Conservation (phyloP, 2,329 filamentous ascomycete genomes). For the Madurella fahalii region DNA sequence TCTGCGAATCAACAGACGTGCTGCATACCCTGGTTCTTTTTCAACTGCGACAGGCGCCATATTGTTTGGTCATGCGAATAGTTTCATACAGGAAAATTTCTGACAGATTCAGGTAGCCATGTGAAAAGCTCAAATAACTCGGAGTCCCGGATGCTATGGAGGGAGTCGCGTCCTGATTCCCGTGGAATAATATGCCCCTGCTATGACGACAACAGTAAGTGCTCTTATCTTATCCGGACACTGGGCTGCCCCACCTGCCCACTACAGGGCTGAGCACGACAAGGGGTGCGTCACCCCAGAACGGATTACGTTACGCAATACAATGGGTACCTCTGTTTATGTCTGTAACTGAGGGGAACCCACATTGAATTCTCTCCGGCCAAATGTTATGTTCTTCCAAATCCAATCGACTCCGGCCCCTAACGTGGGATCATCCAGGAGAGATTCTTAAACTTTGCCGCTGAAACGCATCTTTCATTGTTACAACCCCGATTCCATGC, state of each 20-base stretch:
- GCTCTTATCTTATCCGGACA: not conserved
- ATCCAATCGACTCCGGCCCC: no score
- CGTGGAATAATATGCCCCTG: not conserved
- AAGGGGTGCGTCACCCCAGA: no score
- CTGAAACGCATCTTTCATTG: no score
- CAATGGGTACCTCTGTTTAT: no score
- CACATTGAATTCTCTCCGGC: no score
- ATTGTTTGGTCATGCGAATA: not conserved
- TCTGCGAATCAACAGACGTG: not conserved
- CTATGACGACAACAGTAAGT: not conserved
- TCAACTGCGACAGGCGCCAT: conserved; percentile 14
- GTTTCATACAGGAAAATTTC: not conserved
- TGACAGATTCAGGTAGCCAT: not conserved
- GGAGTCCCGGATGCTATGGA: not conserved
- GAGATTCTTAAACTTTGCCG: no score
- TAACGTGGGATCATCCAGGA: no score
- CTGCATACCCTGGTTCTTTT: conserved; percentile 1
- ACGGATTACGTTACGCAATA: not conserved
- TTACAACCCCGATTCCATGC: no score
- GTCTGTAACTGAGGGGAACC: no score
- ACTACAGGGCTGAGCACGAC: no score
- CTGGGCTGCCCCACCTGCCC: not conserved
- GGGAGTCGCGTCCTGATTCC: not conserved
- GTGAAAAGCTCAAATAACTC: not conserved
- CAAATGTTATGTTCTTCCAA: no score